Base-by-base conservation (phyloP, 257 asterid genomes). In the Lycium barbarum region DNA sequence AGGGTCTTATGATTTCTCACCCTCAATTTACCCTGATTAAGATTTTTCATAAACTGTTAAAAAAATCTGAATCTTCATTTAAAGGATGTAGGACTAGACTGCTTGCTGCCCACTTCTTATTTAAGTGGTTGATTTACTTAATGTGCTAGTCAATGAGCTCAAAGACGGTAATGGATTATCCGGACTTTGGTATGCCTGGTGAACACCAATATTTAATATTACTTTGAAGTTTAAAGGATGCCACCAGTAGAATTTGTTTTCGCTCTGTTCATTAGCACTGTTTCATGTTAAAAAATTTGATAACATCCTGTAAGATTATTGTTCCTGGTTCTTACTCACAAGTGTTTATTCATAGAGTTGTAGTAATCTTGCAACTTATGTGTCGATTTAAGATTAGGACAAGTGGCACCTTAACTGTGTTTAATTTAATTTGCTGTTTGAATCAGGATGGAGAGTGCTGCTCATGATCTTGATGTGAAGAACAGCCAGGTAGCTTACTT, bases 401-500 rank as follows among this genome's bases (percentile, higher is more conserved):
- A 14, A 13, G 65, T 13, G n/a, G 14, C 47, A 76, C 22, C 26
- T 76, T 1, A 76, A 76, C 26, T 76, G 61, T 74, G 3, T 22
- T 49, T 22, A 76, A 51, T 76, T 26, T 43, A 26, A 51, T 83
- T 15, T 63, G 3, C 43, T 22, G 36, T 26, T 58, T 68, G 58
- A 49, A 78, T 78, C 89, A 90, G 92, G 88, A 80, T 88, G n/a
- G 87, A 87, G 74, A 90, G 83, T 74, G 72, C 70, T 47, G 84
- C 87, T 11, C 88, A 86, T 8, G 90, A 90, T 36, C 74, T 47
- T 61, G 88, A 87, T 72, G 58, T 85, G 4, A 86, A 87, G 85
- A 82, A 62, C 67, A 84, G 72, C 83, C 92, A 90, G 91, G 92
- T 89, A 83, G 78, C 73, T 83, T 62, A 26, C 45, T 40, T 40